Percentiles rank a stretch among this genome's conserved stretches.
Evolutionary conservation across 1,284 basidiomycete genomes (phyloP).

Genomic region (Naganishia cerealis): DNA sequence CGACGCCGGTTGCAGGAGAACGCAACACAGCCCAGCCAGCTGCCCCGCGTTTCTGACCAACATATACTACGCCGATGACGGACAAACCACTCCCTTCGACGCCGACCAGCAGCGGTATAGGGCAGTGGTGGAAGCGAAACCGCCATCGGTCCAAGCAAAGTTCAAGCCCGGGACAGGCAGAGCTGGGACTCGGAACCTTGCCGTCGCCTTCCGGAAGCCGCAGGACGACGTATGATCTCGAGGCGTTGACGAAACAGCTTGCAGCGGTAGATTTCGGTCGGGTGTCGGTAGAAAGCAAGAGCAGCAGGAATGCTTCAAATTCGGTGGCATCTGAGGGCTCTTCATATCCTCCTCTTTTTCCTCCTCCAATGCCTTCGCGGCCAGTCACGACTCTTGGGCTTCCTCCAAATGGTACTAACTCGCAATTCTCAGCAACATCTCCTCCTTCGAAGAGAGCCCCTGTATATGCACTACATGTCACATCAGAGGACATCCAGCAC

Average conservation of each 20-base stretch:
- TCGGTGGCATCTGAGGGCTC: not conserved
- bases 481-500: not conserved
- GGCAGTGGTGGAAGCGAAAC: constrained; percentile 23
- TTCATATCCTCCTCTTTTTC: not conserved
- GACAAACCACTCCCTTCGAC: constrained; percentile 3
- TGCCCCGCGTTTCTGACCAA: not conserved
- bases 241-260: constrained; percentile 17
- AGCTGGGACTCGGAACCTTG: constrained; percentile 6
- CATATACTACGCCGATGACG: not conserved
- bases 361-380: not conserved
- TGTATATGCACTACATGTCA: constrained; percentile 18
- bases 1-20: not conserved
- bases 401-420: not conserved
- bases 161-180: constrained; percentile 18
- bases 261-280: constrained; percentile 9
- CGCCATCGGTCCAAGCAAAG: not conserved
- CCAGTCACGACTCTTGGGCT: not conserved
- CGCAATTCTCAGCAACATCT: not conserved
- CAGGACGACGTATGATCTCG: constrained; percentile 4
- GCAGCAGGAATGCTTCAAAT: too few species aligned
- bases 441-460: not conserved
- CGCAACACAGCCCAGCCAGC: not conserved
- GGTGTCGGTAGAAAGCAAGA: not conserved
- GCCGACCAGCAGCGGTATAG: not conserved
- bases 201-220: not conserved